phyloP scores from a whole-genome alignment of 352 stramenopile genomes.

The Phytophthora multivora region DNA sequence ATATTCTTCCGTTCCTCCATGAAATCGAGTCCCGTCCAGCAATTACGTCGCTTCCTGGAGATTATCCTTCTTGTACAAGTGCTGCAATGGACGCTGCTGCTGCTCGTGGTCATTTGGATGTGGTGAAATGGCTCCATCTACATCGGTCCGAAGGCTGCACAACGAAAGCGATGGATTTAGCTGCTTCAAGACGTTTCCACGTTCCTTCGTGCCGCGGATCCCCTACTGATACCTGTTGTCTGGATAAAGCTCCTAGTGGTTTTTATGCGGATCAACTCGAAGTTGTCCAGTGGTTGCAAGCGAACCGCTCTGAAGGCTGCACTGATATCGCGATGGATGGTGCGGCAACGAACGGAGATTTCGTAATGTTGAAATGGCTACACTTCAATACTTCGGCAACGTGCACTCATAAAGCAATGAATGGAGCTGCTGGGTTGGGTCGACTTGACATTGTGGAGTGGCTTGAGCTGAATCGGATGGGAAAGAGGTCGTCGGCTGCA shows the following conservation, averaged over 20 bases:
- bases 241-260: not conserved
- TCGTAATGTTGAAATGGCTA: not conserved
- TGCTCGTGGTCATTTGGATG: not conserved
- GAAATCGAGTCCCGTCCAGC: not conserved
- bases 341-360: not conserved
- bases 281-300: not conserved
- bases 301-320: not conserved
- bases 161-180: not conserved
- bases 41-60: too few species aligned
- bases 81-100: not conserved
- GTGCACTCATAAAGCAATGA: not conserved
- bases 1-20: not conserved
- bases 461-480: not conserved
- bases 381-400: not conserved
- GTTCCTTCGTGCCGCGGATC: not conserved
- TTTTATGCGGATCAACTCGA: not conserved
- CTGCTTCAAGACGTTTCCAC: not conserved
- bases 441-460: constrained; percentile 2
- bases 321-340: not conserved
- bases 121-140: not conserved
- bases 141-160: not conserved
- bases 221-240: not conserved
- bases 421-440: not conserved
- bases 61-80: too few species aligned
- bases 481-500: not conserved